phyloP scores from a whole-genome alignment of 164 flowering plant species.

The Euptelea pleiosperma region DNA sequence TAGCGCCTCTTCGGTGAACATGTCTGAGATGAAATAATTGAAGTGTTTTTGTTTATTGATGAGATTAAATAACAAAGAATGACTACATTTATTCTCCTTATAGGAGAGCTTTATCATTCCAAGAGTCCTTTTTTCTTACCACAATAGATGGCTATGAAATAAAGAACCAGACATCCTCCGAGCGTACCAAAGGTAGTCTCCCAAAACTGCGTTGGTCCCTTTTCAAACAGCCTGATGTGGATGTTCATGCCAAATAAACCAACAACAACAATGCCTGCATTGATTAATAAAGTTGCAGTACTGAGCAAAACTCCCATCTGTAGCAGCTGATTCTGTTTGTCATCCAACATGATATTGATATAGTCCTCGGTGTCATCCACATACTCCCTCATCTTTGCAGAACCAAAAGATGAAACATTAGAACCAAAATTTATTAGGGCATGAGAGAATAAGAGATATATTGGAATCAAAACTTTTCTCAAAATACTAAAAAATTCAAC shows the following conservation, averaged over 20 bases:
- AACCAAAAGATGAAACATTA: neutral
- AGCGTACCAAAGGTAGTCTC: slow-evolving; percentile 34
- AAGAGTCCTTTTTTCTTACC: slow-evolving; percentile 40
- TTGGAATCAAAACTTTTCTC: neutral
- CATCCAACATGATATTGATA: slow-evolving; percentile 47
- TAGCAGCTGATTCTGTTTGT: slow-evolving; percentile 49
- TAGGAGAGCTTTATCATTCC: slow-evolving; percentile 16
- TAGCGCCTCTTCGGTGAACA: no score
- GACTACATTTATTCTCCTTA: no score
- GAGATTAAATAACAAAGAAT: no score
- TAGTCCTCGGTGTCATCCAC: slow-evolving; percentile 50
- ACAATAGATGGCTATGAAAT: slow-evolving; percentile 35
- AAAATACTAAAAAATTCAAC: neutral
- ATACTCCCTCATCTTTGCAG: slow-evolving; percentile 37
- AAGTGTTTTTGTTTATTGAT: no score
- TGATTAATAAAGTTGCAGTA: slow-evolving; percentile 33
- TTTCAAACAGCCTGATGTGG: slow-evolving; percentile 19
- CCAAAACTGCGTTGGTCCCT: slow-evolving; percentile 29
- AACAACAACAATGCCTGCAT: slow-evolving; percentile 34
- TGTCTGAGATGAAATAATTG: no score
- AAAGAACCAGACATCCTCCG: slow-evolving; percentile 36
- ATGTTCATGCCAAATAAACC: slow-evolving; percentile 43
- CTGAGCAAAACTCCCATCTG: slow-evolving; percentile 49
- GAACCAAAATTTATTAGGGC: neutral
- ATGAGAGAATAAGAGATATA: neutral